phyloP scores from a whole-genome alignment of 139 green algal genomes.

The Eudorina sp. region DNA sequence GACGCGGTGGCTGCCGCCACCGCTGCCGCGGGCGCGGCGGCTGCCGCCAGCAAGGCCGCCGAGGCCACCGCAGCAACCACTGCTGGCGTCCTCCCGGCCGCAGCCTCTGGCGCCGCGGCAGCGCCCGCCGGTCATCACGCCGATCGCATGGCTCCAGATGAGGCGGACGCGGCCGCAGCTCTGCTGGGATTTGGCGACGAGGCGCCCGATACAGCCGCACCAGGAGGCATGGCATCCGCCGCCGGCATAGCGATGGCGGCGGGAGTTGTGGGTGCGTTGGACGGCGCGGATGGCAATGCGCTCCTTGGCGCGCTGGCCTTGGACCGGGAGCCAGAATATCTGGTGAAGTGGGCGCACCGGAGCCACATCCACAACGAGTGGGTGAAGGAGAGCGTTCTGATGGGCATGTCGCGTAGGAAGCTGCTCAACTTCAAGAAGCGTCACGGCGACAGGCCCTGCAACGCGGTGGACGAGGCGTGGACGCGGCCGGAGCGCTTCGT shows the following conservation, averaged over 20 bases:
- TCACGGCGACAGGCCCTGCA: slow-evolving; percentile 66
- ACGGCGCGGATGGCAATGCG: not conserved
- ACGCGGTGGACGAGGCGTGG: slow-evolving; percentile 66
- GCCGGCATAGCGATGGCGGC: not conserved
- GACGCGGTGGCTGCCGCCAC: slow-evolving; percentile 36
- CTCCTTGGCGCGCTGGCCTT: not conserved
- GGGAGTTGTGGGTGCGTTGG: not conserved
- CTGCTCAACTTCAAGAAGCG: slow-evolving; percentile 88
- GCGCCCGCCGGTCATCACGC: not conserved
- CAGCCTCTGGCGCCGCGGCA: not conserved
- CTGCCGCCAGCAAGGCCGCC: not conserved
- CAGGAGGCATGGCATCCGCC: slow-evolving; percentile 21
- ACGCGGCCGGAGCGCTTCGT: slow-evolving; percentile 74
- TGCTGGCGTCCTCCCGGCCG: too few relatives aligned
- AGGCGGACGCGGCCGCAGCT: slow-evolving; percentile 73
- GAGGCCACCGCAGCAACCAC: not conserved
- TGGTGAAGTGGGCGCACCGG: slow-evolving; percentile 85
- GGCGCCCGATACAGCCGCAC: not conserved
- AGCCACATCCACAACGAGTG: slow-evolving; percentile 90
- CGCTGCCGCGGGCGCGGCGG: not conserved
- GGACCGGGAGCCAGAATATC: slow-evolving; percentile 79
- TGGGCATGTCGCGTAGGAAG: slow-evolving; percentile 82
- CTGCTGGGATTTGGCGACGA: slow-evolving; percentile 66
- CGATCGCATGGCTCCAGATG: slow-evolving; percentile 50
- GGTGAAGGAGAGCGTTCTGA: slow-evolving; percentile 73